These are phyloP conservation scores for Tolypocladium capitatum DNA, from an alignment of 2,329 filamentous ascomycete genomes.

Conservation along the genomic window DNA sequence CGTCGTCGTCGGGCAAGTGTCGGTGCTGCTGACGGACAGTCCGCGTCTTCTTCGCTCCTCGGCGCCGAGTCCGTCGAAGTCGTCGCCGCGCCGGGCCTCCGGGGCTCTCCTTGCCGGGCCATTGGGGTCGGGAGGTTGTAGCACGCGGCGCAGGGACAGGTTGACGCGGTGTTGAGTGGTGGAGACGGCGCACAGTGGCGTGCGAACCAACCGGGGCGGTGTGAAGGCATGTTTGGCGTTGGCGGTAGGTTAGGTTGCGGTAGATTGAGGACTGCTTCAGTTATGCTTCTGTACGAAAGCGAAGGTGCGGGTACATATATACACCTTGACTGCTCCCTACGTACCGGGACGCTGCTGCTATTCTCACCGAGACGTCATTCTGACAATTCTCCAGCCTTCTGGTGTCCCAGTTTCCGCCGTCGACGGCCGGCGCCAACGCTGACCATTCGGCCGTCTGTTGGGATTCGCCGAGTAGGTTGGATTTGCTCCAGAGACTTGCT, in stretches of 20 bases:
- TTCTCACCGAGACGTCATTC: no score
- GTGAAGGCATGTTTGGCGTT: slow-evolving; percentile 14
- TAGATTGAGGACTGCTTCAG: not conserved
- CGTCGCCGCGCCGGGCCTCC: not conserved
- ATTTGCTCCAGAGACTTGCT: no score
- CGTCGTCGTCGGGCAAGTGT: not conserved
- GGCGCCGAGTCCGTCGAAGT: not conserved
- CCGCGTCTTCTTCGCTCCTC: not conserved
- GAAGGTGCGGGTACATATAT: not conserved
- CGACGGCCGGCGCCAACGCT: not conserved
- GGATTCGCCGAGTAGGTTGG: not conserved
- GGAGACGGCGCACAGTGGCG: slow-evolving; percentile 26
- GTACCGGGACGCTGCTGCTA: no score
- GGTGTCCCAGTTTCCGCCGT: not conserved
- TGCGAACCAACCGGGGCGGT: slow-evolving; percentile 23
- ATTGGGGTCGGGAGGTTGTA: slow-evolving; percentile 5
- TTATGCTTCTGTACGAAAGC: not conserved
- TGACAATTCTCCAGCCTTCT: no score
- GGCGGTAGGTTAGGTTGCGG: not conserved
- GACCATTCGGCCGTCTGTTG: not conserved
- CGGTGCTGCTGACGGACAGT: not conserved
- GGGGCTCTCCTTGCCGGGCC: not conserved
- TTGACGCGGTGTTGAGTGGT: slow-evolving; percentile 18
- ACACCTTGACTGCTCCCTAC: no score
- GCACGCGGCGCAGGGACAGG: slow-evolving; percentile 20